These are phyloP conservation scores for Pythium plurisporium DNA, from an alignment of 352 stramenopile species.

Conservation along the genomic window DNA sequence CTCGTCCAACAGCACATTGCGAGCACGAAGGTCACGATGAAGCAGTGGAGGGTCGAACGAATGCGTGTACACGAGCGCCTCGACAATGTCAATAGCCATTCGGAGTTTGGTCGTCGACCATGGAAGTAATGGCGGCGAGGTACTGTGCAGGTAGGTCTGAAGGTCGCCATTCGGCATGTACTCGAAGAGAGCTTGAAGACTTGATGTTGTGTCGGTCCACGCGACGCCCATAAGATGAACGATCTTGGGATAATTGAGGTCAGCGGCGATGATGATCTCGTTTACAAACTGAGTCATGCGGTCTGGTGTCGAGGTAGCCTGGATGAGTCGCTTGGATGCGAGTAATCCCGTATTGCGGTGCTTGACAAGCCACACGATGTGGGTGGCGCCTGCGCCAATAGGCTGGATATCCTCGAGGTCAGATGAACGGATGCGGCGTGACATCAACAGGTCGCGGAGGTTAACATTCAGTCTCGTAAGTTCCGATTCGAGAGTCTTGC, in stretches of 20 bases:
- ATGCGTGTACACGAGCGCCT: constrained; percentile 31
- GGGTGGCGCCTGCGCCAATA: constrained; percentile 30
- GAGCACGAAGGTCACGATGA: constrained; percentile 31
- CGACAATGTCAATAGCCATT: constrained; percentile 27
- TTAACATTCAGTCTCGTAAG: neutral
- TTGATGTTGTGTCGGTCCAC: constrained; percentile 47
- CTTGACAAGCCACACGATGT: constrained; percentile 40
- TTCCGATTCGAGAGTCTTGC: no score
- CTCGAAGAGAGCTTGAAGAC: constrained; percentile 57
- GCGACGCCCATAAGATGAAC: constrained; percentile 42
- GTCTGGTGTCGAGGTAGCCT: constrained; percentile 29
- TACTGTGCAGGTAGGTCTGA: constrained; percentile 37
- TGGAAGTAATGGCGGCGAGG: constrained; percentile 25
- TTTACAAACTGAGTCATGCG: constrained; percentile 47
- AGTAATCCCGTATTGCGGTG: constrained; percentile 32
- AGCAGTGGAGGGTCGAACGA: constrained; percentile 23
- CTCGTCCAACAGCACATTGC: constrained; percentile 31
- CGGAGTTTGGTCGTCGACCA: constrained; percentile 55
- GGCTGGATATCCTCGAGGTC: constrained; percentile 39
- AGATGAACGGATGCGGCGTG: neutral
- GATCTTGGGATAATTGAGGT: constrained; percentile 43
- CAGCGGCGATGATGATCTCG: constrained; percentile 50
- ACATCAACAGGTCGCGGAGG: neutral
- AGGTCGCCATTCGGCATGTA: constrained; percentile 66
- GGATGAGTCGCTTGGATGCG: constrained; percentile 45